Base-by-base conservation (phyloP, 2,329 filamentous ascomycete species). In the Penicillium sp. region DNA sequence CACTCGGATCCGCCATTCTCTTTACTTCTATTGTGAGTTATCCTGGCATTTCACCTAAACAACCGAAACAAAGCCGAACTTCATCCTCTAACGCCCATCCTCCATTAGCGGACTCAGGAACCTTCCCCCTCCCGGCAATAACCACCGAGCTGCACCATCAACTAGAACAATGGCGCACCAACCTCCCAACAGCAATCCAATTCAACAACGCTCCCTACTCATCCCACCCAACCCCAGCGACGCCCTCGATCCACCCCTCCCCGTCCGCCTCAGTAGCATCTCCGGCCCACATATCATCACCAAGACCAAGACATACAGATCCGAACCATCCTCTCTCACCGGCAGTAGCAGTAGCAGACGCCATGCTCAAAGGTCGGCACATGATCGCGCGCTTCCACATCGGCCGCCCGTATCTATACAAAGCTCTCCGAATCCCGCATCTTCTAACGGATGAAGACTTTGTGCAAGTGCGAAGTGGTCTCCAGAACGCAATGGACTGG, bases 81-180 rank as follows among this genome's bases (percentile, higher is more conserved):
- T 13, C 35, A 33, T 17, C 6, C 21, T 40, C 44, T 54, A 48
- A 55, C 33, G 15, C 21, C 17, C 40, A 37, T 26, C 10, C 17
- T 19, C 28, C 21, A 38, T 45, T 55, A 68, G 65, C 64, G 56
- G 68, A 72, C 52, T 69, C 66, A n/a, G 69, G 68, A 53, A 74
- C 56, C 17, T 67, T 70, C 32, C 76, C 76, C 3, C 72, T 72
- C 6, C 70, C 74, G 13, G 70, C 70, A 7, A 66, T 79, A 44
- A 76, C 75, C 21, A 64, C 71, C 29, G 77, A 79, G 59, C 72
- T 79, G 51, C 70, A 74, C 43, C 75, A 78, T 59, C 77, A 79
- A 61, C 71, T 79, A 17, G 75, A 77, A 57, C 75, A 78, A 59
- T 79, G 77, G 77, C 74, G 75, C 24, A 66, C 61, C 5, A 77